Base-by-base conservation (phyloP, 2,329 filamentous ascomycete genomes). In the Aureobasidium sp. region DNA sequence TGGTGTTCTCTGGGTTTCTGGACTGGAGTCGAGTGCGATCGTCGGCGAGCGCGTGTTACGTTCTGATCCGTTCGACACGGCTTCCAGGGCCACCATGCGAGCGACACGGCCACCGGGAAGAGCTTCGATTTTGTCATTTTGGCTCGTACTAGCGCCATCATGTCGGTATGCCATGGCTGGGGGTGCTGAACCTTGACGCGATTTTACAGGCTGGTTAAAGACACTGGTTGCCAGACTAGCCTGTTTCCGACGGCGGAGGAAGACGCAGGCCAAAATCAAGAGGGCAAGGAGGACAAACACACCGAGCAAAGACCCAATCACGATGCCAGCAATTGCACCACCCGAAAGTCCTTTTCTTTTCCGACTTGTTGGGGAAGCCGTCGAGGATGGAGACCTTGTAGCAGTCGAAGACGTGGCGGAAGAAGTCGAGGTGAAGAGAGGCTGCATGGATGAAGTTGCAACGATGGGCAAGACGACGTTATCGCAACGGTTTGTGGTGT, bases 11-110 rank as follows among this genome's bases (percentile, higher is more conserved):
- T 57, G 53, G 3, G 40, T 13, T 35, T 67, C 64, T 0, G 89
- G 91, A 0, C 86, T 89, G 0, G 86, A 88, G 60, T 82, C 80
- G 64, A 65, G 66, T 63, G 66, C 67, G 66, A 61, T 69, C 69
- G 64, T 72, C 80, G 60, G 81, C 81, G 33, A 78, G 78, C 2
- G 79, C 79, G 1, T 84, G 80, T 3, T 84, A 83, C 60, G 37
- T 23, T 65, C 60, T n/a, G 69, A 66, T 23, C 84, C 81, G 61
- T 81, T 83, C 0, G 84, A 84, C 59, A 87, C 84, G 5, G 85
- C 87, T 74, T 96, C 93, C 57, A 99, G 75, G 35, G 94, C 94
- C 40, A 93, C 92, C 94, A 99, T 97, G 60, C 94, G 86, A 40
- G 94, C 90, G 62, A 99, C 94, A 63, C 94, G 87, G 31, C 90